Evolutionary conservation across 2,329 filamentous ascomycete genomes (phyloP).

Genomic region (Aspergillus sergii): DNA sequence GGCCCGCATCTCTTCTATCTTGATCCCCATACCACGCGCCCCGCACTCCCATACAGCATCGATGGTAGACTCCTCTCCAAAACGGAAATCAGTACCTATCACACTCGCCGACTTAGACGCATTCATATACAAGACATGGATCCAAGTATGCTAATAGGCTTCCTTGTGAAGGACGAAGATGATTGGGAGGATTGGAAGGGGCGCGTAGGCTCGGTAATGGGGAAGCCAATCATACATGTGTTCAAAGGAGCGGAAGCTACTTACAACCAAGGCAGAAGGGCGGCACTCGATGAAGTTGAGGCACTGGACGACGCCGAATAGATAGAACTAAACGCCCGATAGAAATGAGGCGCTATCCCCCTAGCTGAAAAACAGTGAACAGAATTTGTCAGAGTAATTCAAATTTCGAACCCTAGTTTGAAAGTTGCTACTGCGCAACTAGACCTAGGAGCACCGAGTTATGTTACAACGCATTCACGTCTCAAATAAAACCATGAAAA

Average conservation of each 20-base stretch:
- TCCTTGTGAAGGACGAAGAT: conserved; percentile 77
- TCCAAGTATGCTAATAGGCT: conserved; percentile 95
- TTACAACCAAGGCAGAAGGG: conserved; percentile 62
- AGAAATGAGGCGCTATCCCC: neutral
- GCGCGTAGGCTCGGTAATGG: conserved; percentile 72
- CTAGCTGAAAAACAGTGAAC: neutral
- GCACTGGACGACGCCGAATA: conserved; percentile 71
- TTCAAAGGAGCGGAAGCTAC: conserved; percentile 65
- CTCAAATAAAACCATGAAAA: conserved; percentile 47
- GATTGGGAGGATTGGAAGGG: conserved; percentile 85
- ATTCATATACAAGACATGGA: conserved; percentile 92
- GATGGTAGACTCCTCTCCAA: conserved; percentile 57
- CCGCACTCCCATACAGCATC: conserved; percentile 66
- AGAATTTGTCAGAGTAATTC: conserved; percentile 16
- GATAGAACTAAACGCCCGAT: neutral
- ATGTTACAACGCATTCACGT: conserved; percentile 50
- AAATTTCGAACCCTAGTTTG: conserved; percentile 40
- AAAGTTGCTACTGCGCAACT: conserved; percentile 31
- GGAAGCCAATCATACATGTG: conserved; percentile 84
- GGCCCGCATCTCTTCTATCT: conserved; percentile 88
- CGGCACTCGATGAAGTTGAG: conserved; percentile 87
- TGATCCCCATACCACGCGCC: conserved; percentile 85
- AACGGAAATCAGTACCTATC: conserved; percentile 79
- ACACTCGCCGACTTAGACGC: conserved; percentile 80
- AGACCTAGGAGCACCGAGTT: conserved; percentile 42